A percentile compares a stretch with the other conserved stretches of the same genome.
These are phyloP conservation scores for Eragrostis nindensis DNA, from an alignment of 176 grass and related monocot genomes.

Conservation along the genomic window DNA sequence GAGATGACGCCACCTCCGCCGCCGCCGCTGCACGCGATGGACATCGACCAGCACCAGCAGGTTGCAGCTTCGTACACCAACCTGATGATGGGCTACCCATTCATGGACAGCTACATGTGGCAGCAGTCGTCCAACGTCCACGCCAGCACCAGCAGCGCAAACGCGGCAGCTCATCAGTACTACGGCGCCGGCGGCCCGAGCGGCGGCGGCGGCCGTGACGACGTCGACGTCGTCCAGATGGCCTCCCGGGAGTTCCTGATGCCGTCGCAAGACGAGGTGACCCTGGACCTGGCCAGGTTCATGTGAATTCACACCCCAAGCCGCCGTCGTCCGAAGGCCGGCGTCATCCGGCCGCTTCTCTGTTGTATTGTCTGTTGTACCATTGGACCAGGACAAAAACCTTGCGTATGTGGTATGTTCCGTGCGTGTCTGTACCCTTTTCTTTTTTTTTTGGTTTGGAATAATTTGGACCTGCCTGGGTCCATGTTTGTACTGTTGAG, in stretches of 20 bases:
- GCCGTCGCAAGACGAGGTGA: conserved; percentile 32
- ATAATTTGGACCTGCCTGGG: neutral
- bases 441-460: neutral
- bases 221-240: conserved; percentile 47
- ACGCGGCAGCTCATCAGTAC: neutral
- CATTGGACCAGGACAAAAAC: neutral
- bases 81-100: conserved; percentile 23
- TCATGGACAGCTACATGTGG: conserved; percentile 13
- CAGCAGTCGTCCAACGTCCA: neutral
- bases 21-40: neutral
- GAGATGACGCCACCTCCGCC: neutral
- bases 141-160: neutral
- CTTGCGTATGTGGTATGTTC: neutral
- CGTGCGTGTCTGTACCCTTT: neutral
- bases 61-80: neutral
- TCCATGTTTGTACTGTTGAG: neutral
- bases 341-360: neutral
- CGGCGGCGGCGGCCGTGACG: neutral
- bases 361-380: neutral
- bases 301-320: too few species aligned
- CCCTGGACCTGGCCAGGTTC: conserved; percentile 34
- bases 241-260: conserved; percentile 51
- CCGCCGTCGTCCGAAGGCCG: neutral
- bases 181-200: neutral
- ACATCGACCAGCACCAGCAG: neutral